Conservation (phyloP, 805 yeast species). For the Wickerhamiella sorbophila region DNA sequence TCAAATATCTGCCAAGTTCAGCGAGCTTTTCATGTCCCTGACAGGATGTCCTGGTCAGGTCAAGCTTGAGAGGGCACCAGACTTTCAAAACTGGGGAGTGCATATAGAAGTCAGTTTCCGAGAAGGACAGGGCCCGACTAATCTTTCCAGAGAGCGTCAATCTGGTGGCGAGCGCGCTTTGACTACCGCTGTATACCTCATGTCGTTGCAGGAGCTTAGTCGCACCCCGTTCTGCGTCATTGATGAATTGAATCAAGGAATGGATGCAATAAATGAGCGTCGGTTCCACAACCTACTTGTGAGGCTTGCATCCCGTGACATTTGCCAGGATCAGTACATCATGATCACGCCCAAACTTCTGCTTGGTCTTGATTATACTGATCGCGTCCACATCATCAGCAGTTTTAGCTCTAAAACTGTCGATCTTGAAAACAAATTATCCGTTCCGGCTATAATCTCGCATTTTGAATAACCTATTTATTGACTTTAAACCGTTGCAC, state of each 20-base stretch:
- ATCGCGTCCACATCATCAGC: constrained; percentile 72
- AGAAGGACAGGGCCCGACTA: constrained; percentile 53
- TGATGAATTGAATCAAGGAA: constrained; percentile 97
- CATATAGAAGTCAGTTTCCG: constrained; percentile 78
- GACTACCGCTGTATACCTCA: constrained; percentile 77
- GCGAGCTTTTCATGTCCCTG: constrained; percentile 41
- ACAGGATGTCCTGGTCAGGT: constrained; percentile 88
- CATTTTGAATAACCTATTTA: background rate
- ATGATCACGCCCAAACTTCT: constrained; percentile 84
- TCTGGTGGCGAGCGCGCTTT: constrained; percentile 98
- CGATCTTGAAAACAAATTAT: background rate
- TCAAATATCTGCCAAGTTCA: constrained; percentile 49
- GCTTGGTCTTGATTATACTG: constrained; percentile 61
- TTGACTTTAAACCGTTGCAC: no score
- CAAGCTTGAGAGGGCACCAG: constrained; percentile 35
- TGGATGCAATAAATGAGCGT: constrained; percentile 89
- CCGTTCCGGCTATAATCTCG: background rate
- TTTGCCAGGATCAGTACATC: constrained; percentile 61
- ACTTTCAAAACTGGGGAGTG: constrained; percentile 64
- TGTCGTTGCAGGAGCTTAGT: constrained; percentile 79
- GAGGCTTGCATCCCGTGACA: constrained; percentile 50
- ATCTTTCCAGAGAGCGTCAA: constrained; percentile 74
- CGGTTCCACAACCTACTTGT: constrained; percentile 77
- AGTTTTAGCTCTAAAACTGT: constrained; percentile 40
- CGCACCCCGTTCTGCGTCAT: constrained; percentile 87